Percentiles rank a stretch among this genome's conserved stretches.
These are phyloP conservation scores for Irpex sp. DNA, from an alignment of 1,284 basidiomycete species.

Conservation along the genomic window DNA sequence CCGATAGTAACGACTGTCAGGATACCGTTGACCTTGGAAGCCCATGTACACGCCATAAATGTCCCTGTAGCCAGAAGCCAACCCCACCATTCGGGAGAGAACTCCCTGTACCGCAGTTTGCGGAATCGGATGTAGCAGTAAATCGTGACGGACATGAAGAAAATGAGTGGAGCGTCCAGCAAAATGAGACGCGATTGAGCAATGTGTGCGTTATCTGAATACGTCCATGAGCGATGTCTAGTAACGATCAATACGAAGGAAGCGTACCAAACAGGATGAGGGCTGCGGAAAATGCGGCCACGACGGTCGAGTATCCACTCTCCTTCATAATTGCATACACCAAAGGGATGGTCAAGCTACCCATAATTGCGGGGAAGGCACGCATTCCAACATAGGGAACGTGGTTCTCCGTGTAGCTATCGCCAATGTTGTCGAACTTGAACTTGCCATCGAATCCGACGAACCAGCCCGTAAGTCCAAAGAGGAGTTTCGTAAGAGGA, in stretches of 20 bases:
- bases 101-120: slow-evolving; percentile 93
- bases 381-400: slow-evolving; percentile 96
- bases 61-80: slow-evolving; percentile 92
- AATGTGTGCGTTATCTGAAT: slow-evolving; percentile 91
- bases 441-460: slow-evolving; percentile 96
- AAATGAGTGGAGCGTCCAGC: slow-evolving; percentile 90
- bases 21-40: slow-evolving; percentile 97
- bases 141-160: slow-evolving; percentile 94
- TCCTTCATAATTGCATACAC: slow-evolving; percentile 98
- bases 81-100: slow-evolving; percentile 88
- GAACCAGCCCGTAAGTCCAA: slow-evolving; percentile 92
- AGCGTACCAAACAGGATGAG: slow-evolving; percentile 83
- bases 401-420: slow-evolving; percentile 82
- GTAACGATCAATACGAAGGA: neutral
- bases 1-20: slow-evolving; percentile 91
- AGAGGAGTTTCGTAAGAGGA: slow-evolving; percentile 90
- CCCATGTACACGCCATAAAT: slow-evolving; percentile 94
- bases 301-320: slow-evolving; percentile 88
- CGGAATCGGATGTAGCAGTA: slow-evolving; percentile 96
- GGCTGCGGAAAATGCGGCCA: slow-evolving; percentile 84
- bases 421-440: slow-evolving; percentile 93
- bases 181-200: slow-evolving; percentile 95
- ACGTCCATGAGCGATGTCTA: neutral
- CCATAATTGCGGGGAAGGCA: slow-evolving; percentile 87
- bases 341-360: slow-evolving; percentile 85